Evolutionary conservation across 768 basidiomycete genomes (phyloP).

Genomic region (Tremella mesenterica): DNA sequence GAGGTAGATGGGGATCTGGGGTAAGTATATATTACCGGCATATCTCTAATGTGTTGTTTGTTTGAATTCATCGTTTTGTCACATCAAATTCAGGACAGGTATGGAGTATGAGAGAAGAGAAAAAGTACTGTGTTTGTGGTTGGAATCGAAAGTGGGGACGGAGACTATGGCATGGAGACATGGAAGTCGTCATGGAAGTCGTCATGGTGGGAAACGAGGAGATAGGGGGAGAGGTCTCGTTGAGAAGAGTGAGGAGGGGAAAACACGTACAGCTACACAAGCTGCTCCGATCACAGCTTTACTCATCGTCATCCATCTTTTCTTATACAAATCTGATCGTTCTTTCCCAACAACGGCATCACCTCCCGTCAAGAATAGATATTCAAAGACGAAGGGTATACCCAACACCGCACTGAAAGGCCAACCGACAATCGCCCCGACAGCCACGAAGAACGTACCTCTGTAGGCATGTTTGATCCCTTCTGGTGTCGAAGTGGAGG

Average conservation of each 20-base stretch:
- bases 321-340: conserved; percentile 14
- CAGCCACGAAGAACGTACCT: conserved; percentile 63
- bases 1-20: conserved; percentile 68
- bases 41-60: conserved; percentile 46
- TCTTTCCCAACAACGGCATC: conserved; percentile 47
- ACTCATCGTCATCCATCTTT: conserved; percentile 26
- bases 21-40: conserved; percentile 35
- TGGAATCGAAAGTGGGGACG: no score
- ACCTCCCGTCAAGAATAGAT: conserved; percentile 66
- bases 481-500: conserved; percentile 48
- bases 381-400: conserved; percentile 82
- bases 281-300: conserved; percentile 18
- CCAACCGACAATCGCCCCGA: conserved; percentile 88
- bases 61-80: no score
- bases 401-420: conserved; percentile 85
- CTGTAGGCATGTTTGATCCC: conserved; percentile 53
- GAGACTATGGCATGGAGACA: no score
- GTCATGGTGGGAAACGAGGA: no score
- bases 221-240: conserved; percentile 17
- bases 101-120: no score
- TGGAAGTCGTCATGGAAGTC: no score
- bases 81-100: no score
- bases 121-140: no score
- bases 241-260: conserved; percentile 4
- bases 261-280: conserved; percentile 23